A percentile compares a stretch with the other conserved stretches of the same genome.
These are phyloP conservation scores for Croton laevigatus DNA, from an alignment of 441 rosid genomes.

Conservation along the genomic window DNA sequence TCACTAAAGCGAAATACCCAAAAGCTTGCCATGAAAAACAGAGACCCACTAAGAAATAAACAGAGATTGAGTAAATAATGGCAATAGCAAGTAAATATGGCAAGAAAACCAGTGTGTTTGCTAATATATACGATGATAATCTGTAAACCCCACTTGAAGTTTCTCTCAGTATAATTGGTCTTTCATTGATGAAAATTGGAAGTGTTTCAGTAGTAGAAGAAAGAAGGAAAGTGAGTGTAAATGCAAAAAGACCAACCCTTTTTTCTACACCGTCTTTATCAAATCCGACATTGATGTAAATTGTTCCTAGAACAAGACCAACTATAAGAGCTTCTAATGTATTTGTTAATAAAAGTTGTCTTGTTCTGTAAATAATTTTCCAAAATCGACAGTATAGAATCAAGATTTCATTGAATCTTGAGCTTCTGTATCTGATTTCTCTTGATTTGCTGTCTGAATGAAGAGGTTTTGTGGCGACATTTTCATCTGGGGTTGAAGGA, in stretches of 20 bases:
- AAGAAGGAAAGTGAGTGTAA: conserved; percentile 88
- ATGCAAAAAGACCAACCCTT: conserved; percentile 83
- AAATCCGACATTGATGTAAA: conserved; percentile 68
- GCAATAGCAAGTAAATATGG: conserved; percentile 72
- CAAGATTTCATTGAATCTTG: conserved; percentile 56
- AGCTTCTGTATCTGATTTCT: conserved; percentile 41
- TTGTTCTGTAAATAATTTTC: conserved; percentile 81
- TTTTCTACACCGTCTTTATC: conserved; percentile 67
- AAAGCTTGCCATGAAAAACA: conserved; percentile 76
- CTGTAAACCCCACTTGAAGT: conserved; percentile 79
- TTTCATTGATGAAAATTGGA: conserved; percentile 82
- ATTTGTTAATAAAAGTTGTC: conserved; percentile 77
- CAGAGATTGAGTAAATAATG: conserved; percentile 54
- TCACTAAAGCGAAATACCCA: conserved; percentile 64
- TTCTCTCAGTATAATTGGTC: conserved; percentile 73
- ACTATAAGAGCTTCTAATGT: conserved; percentile 72
- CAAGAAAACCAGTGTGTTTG: conserved; percentile 78
- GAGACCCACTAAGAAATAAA: conserved; percentile 82
- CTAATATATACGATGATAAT: conserved; percentile 70
- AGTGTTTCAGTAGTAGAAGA: conserved; percentile 88
- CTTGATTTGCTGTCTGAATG: conserved; percentile 20
- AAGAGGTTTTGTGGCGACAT: conserved; percentile 6
- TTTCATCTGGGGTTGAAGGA: conserved; percentile 19
- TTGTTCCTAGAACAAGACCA: conserved; percentile 83
- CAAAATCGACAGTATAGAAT: conserved; percentile 57